Conservation (phyloP, 441 rosid species). For the Gossypium davidsonii region DNA sequence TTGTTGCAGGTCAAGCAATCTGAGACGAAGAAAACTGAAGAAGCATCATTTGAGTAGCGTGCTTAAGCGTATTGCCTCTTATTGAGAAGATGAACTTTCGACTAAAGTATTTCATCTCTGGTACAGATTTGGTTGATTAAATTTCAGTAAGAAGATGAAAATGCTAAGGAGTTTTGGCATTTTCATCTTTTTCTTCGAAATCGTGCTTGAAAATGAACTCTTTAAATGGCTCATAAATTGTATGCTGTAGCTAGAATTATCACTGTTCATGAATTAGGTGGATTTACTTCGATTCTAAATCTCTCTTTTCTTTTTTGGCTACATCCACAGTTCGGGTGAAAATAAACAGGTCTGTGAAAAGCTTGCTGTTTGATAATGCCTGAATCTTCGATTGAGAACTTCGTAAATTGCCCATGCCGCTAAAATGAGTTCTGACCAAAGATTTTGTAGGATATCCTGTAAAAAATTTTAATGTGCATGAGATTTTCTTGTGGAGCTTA, state of each 20-base stretch:
- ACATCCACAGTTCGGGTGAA: neutral
- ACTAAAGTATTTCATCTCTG: slow-evolving; percentile 1
- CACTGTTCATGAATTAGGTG: neutral
- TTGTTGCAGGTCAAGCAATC: slow-evolving; percentile 50
- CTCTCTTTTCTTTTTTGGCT: neutral
- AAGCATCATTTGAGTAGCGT: slow-evolving; percentile 41
- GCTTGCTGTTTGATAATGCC: too few relatives aligned
- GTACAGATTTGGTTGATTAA: neutral
- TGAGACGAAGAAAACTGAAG: slow-evolving; percentile 69
- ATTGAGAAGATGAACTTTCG: slow-evolving; percentile 1
- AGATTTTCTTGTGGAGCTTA: too few relatives aligned
- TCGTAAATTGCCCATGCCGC: too few relatives aligned
- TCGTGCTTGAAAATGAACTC: neutral
- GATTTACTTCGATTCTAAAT: neutral
- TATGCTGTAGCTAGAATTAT: neutral
- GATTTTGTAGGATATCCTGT: too few relatives aligned
- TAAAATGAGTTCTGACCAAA: too few relatives aligned
- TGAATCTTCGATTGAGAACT: neutral
- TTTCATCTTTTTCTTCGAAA: neutral
- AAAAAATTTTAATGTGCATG: too few relatives aligned
- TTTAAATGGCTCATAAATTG: neutral
- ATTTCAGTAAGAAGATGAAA: neutral
- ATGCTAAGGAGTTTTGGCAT: neutral
- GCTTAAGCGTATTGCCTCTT: slow-evolving; percentile 23
- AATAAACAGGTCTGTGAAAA: neutral